phyloP scores from a whole-genome alignment of 306 rosid species.

The Prunus kanzakura region DNA sequence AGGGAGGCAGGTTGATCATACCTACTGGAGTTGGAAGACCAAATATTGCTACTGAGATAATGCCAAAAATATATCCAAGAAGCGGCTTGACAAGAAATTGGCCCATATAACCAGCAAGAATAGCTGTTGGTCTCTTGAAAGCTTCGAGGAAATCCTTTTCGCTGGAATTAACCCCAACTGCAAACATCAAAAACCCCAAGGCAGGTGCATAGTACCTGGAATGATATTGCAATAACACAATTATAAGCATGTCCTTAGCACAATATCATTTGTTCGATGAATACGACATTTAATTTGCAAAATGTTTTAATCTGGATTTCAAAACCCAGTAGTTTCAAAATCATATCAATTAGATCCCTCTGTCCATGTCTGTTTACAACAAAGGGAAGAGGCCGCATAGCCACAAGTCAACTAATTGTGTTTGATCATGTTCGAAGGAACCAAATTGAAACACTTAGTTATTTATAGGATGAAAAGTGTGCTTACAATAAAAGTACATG shows the following conservation, averaged over 20 bases:
- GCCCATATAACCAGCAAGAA: slow-evolving; percentile 78
- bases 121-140: slow-evolving; percentile 69
- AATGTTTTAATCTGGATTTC: neutral
- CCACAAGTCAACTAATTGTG: too few species aligned
- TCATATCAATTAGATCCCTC: neutral
- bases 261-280: neutral
- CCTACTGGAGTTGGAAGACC: slow-evolving; percentile 84
- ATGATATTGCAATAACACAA: slow-evolving; percentile 3
- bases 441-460: neutral
- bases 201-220: slow-evolving; percentile 95
- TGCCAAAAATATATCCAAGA: slow-evolving; percentile 81
- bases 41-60: slow-evolving; percentile 50
- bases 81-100: slow-evolving; percentile 80
- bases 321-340: neutral
- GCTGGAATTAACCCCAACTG: slow-evolving; percentile 94
- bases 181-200: slow-evolving; percentile 94
- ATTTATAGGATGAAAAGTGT: neutral
- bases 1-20: slow-evolving; percentile 32
- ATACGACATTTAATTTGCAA: neutral
- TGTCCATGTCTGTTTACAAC: neutral
- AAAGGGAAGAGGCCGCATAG: neutral
- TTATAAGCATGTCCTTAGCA: neutral
- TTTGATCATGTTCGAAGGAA: neutral
- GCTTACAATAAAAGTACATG: neutral
- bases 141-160: slow-evolving; percentile 88